Evolutionary conservation across 2,329 filamentous ascomycete species (phyloP).

Genomic region (Hypoxylon sp.): DNA sequence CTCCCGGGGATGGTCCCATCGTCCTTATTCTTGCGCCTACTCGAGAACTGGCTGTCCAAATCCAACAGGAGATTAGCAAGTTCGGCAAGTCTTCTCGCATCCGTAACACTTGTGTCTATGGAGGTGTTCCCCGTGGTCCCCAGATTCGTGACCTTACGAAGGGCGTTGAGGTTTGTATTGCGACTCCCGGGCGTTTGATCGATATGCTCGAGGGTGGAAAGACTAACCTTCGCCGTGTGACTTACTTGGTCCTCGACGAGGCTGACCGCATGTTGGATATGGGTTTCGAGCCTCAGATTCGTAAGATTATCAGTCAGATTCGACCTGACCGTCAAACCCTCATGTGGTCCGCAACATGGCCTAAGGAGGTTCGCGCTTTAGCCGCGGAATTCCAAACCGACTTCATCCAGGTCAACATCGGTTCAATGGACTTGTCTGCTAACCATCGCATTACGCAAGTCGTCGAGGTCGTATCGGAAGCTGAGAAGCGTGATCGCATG

Average conservation of each 20-base stretch:
- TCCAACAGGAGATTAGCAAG: constrained; percentile 98
- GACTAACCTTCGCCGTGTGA: constrained; percentile 97
- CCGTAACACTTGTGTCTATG: constrained; percentile 98
- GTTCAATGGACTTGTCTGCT: constrained; percentile 94
- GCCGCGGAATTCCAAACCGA: constrained; percentile 92
- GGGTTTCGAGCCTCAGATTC: constrained; percentile 99
- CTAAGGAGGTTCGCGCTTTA: constrained; percentile 95
- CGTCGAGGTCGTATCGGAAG: constrained; percentile 94
- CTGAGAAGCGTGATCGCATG: constrained; percentile 98
- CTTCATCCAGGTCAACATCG: constrained; percentile 99
- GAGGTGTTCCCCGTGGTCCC: constrained; percentile 96
- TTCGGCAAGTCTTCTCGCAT: constrained; percentile 98
- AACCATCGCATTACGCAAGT: constrained; percentile 99
- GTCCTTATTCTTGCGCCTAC: constrained; percentile 96
- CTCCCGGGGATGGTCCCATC: constrained; percentile 95
- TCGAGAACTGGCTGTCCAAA: constrained; percentile 97
- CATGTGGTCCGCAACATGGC: constrained; percentile 99
- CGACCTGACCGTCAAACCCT: constrained; percentile 98
- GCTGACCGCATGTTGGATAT: constrained; percentile 99
- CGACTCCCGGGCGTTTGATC: constrained; percentile 96
- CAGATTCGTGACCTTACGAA: constrained; percentile 96
- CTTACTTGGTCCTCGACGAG: constrained; percentile 98
- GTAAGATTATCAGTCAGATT: constrained; percentile 98
- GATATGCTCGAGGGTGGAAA: constrained; percentile 98
- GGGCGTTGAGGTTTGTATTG: constrained; percentile 98